Percentiles rank a stretch among this genome's conserved stretches.
phyloP scores from a whole-genome alignment of 495 filamentous ascomycete genomes.

The Penicillium dipodomyicola region DNA sequence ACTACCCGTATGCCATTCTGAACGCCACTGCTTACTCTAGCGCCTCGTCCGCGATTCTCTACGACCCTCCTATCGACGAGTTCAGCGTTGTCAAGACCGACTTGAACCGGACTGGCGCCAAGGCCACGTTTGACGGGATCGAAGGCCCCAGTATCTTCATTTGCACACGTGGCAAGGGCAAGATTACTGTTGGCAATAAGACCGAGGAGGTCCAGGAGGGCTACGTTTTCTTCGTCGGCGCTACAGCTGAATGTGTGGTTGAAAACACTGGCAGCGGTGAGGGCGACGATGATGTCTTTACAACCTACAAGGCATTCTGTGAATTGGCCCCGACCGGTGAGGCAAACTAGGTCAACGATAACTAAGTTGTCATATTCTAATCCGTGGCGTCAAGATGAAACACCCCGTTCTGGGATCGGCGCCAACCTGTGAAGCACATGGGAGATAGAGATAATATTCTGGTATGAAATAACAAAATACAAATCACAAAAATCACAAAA shows the following conservation, averaged over 20 bases:
- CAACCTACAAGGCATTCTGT: constrained; percentile 94
- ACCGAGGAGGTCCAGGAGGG: constrained; percentile 72
- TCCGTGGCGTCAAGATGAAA: constrained; percentile 14
- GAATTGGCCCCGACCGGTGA: constrained; percentile 61
- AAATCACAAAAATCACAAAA: neutral
- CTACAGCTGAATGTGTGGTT: constrained; percentile 78
- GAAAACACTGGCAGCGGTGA: constrained; percentile 56
- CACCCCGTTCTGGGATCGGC: constrained; percentile 15
- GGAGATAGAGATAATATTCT: neutral
- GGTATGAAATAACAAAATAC: neutral
- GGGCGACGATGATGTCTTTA: constrained; percentile 61
- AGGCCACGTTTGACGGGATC: constrained; percentile 82
- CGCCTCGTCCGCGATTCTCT: constrained; percentile 65
- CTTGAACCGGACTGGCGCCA: constrained; percentile 65
- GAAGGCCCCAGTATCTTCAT: constrained; percentile 90
- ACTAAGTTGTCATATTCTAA: constrained; percentile 29
- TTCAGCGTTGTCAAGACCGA: constrained; percentile 86
- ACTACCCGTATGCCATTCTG: constrained; percentile 79
- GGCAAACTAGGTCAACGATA: constrained; percentile 44
- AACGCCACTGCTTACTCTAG: constrained; percentile 76
- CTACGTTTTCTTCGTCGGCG: constrained; percentile 89
- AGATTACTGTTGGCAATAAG: constrained; percentile 75
- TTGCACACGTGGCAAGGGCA: constrained; percentile 78
- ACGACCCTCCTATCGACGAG: constrained; percentile 96
- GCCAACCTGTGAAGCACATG: constrained; percentile 25